Percentiles rank a stretch among this genome's conserved stretches.
phyloP scores from a whole-genome alignment of 129 eudicot genomes.

The Solidago caesia region DNA sequence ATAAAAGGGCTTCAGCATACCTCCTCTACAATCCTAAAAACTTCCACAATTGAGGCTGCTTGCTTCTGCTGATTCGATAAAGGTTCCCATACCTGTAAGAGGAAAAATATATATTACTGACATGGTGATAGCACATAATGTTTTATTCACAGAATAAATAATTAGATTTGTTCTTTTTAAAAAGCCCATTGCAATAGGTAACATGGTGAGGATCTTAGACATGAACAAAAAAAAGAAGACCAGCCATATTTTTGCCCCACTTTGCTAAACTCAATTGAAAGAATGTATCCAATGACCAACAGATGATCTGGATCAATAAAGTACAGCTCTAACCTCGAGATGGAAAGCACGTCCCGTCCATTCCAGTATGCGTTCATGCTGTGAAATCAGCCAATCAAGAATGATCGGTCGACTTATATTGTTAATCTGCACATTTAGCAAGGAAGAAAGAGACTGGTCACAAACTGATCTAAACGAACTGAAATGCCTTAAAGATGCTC shows the following conservation, averaged over 20 bases:
- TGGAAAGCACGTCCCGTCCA: conserved; percentile 89
- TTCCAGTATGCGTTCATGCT: conserved; percentile 73
- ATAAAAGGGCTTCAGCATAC: conserved; percentile 30
- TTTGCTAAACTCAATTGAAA: not conserved
- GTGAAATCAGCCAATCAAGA: conserved; percentile 92
- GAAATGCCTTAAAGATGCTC: conserved; percentile 18
- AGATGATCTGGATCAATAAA: conserved; percentile 6
- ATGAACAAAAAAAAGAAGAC: conserved; percentile 1
- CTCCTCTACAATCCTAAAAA: conserved; percentile 91
- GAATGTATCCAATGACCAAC: not conserved
- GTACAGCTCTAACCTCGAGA: conserved; percentile 62
- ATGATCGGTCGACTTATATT: conserved; percentile 67
- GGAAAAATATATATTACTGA: conserved; percentile 8
- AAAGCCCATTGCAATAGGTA: conserved; percentile 8
- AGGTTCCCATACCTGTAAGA: conserved; percentile 88
- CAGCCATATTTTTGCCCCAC: not conserved
- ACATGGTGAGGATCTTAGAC: not conserved
- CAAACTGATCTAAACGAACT: conserved; percentile 3
- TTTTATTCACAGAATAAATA: not conserved
- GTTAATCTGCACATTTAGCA: conserved; percentile 53
- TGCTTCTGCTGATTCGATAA: conserved; percentile 84
- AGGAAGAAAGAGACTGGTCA: conserved; percentile 18
- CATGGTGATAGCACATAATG: conserved; percentile 12
- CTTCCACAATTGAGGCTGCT: conserved; percentile 90
- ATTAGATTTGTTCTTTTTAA: conserved; percentile 2